These are phyloP conservation scores for Hypoxylon sp. DNA, from an alignment of 2,329 filamentous ascomycete species.

Conservation along the genomic window DNA sequence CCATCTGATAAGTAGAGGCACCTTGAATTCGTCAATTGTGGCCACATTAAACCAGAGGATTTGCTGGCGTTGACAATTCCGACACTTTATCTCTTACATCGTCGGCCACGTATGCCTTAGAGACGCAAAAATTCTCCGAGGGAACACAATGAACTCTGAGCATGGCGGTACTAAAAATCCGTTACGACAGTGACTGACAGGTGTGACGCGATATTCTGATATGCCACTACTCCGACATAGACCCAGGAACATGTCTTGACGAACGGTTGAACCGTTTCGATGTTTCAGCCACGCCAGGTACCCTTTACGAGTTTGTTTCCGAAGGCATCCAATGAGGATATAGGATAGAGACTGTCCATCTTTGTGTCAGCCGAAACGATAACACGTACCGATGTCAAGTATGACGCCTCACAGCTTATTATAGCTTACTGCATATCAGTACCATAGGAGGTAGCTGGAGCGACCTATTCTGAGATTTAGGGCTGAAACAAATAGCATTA, in stretches of 20 bases:
- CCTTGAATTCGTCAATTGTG: slow-evolving; percentile 1
- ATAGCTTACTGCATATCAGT: slow-evolving; percentile 2
- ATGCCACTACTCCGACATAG: slow-evolving; percentile 5
- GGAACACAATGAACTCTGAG: slow-evolving; percentile 5
- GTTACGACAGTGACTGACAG: no score
- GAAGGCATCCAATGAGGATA: slow-evolving; percentile 15
- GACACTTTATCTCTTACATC: slow-evolving; percentile 7
- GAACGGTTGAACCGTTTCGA: slow-evolving; percentile 21
- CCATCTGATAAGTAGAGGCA: slow-evolving; percentile 8
- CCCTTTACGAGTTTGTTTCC: slow-evolving; percentile 1
- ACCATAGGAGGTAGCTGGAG: background rate
- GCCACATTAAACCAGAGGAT: slow-evolving; percentile 2
- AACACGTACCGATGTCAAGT: slow-evolving; percentile 8
- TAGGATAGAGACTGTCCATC: background rate
- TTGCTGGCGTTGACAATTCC: slow-evolving; percentile 9
- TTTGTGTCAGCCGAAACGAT: slow-evolving; percentile 16
- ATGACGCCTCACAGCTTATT: slow-evolving; percentile 6
- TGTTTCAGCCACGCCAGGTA: slow-evolving; percentile 28
- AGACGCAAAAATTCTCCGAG: slow-evolving; percentile 2
- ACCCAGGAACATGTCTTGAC: slow-evolving; percentile 3
- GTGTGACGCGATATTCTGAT: slow-evolving; percentile 1
- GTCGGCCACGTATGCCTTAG: slow-evolving; percentile 5
- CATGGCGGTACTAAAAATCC: no score
- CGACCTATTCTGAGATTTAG: slow-evolving; percentile 21
- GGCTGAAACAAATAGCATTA: slow-evolving; percentile 21